phyloP scores from a whole-genome alignment of 768 basidiomycete genomes.

The Pulveroboletus frians region DNA sequence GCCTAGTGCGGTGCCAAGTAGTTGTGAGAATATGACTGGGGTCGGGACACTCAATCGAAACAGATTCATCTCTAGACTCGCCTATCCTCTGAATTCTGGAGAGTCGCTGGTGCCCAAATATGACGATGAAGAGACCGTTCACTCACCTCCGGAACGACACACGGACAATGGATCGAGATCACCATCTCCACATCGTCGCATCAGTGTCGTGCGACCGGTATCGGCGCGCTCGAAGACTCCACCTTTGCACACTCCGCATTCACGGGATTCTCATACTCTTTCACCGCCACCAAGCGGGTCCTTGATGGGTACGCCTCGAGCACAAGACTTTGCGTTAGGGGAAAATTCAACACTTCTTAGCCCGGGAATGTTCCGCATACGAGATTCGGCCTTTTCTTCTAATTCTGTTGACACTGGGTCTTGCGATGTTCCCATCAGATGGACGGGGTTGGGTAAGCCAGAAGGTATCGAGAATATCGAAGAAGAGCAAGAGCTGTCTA shows the following conservation, averaged over 20 bases:
- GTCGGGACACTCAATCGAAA: constrained; percentile 41
- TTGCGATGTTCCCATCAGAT: constrained; percentile 54
- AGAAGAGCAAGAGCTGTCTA: constrained; percentile 30
- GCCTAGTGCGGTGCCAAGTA: constrained; percentile 50
- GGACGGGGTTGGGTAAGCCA: constrained; percentile 46
- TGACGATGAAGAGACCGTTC: constrained; percentile 16
- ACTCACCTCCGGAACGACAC: constrained; percentile 16
- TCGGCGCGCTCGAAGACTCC: constrained; percentile 39
- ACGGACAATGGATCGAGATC: constrained; percentile 18
- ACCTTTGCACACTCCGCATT: constrained; percentile 32
- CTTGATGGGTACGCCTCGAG: constrained; percentile 11
- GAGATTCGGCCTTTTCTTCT: constrained; percentile 60
- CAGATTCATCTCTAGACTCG: constrained; percentile 22
- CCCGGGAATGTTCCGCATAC: constrained; percentile 48
- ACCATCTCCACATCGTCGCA: constrained; percentile 21
- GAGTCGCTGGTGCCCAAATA: constrained; percentile 7
- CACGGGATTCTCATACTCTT: constrained; percentile 23
- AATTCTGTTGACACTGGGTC: constrained; percentile 39
- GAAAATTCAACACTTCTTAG: constrained; percentile 42
- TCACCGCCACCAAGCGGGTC: constrained; percentile 19
- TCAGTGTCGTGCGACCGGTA: constrained; percentile 29
- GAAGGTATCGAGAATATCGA: constrained; percentile 36
- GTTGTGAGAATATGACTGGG: constrained; percentile 62
- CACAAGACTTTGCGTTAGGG: constrained; percentile 19
- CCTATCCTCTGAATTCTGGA: constrained; percentile 8